phyloP scores from a whole-genome alignment of 2,329 filamentous ascomycete species.

The Ophioceras dolichostomum region DNA sequence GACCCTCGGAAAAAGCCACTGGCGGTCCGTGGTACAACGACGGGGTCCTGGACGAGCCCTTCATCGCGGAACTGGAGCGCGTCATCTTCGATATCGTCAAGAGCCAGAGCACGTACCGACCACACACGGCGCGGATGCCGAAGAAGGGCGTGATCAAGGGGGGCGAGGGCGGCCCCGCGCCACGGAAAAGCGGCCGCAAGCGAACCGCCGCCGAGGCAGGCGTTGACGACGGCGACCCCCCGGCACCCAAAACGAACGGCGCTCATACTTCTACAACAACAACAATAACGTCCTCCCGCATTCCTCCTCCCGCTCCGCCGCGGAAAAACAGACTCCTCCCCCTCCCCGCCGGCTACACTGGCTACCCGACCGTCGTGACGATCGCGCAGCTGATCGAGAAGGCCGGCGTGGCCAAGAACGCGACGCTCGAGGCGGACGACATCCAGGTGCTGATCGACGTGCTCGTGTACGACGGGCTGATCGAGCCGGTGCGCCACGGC shows the following conservation, averaged over 20 bases:
- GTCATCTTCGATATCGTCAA: constrained; percentile 66
- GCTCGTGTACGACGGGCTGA: constrained; percentile 73
- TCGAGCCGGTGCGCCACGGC: constrained; percentile 47
- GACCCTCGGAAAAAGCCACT: constrained; percentile 79
- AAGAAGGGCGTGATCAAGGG: constrained; percentile 44
- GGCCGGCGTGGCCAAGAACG: constrained; percentile 59
- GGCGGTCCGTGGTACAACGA: constrained; percentile 94
- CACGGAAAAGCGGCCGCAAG: constrained; percentile 9
- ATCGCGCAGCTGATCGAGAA: constrained; percentile 65
- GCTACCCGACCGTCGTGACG: constrained; percentile 69
- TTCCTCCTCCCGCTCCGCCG: constrained; percentile 15
- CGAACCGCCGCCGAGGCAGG: constrained; percentile 8
- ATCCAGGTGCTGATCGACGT: constrained; percentile 80
- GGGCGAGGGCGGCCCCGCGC: constrained; percentile 30
- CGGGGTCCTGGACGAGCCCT: constrained; percentile 75
- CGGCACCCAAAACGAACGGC: constrained; percentile 14
- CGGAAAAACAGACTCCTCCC: constrained; percentile 28
- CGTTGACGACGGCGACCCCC: constrained; percentile 6
- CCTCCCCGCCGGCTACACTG: constrained; percentile 53
- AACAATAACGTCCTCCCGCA: constrained; percentile 6
- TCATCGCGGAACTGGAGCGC: constrained; percentile 66
- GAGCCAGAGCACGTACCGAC: constrained; percentile 55
- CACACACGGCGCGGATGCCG: constrained; percentile 25
- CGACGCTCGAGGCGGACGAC: constrained; percentile 58
- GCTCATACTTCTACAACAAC: constrained; percentile 4